These are phyloP conservation scores for Penicillium diatomitis DNA, from an alignment of 495 filamentous ascomycete genomes.

Conservation along the genomic window DNA sequence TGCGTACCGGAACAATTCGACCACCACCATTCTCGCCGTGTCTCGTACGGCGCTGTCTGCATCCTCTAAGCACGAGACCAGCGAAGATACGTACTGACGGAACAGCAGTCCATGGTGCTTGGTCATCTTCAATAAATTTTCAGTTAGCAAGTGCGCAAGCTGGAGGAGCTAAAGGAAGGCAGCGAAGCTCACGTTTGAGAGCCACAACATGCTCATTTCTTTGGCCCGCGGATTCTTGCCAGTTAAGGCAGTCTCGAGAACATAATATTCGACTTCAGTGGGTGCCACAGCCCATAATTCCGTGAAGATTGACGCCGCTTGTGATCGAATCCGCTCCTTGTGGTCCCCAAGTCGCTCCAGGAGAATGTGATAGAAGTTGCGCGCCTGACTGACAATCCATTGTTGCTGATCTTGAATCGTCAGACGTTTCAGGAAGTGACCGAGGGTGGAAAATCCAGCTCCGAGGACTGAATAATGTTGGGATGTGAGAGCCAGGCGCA, in stretches of 20 bases:
- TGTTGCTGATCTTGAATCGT: constrained; percentile 68
- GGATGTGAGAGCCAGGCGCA: constrained; percentile 58
- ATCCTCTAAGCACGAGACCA: constrained; percentile 84
- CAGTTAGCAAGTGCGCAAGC: neutral
- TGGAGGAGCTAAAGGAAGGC: neutral
- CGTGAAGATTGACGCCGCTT: constrained; percentile 62
- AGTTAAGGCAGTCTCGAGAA: constrained; percentile 67
- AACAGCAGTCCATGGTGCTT: constrained; percentile 68
- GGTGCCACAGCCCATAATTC: constrained; percentile 59
- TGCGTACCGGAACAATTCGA: constrained; percentile 73
- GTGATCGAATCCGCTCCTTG: constrained; percentile 66
- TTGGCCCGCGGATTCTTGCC: constrained; percentile 76
- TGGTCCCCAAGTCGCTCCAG: constrained; percentile 82
- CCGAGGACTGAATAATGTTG: constrained; percentile 59
- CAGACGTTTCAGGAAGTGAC: constrained; percentile 76
- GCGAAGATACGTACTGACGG: constrained; percentile 65
- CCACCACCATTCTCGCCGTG: constrained; percentile 66
- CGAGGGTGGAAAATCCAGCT: constrained; percentile 74
- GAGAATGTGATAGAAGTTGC: constrained; percentile 59
- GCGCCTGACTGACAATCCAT: constrained; percentile 53
- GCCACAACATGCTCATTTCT: constrained; percentile 75
- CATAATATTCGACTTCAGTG: constrained; percentile 65
- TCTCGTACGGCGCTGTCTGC: constrained; percentile 80
- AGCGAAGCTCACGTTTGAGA: constrained; percentile 48
- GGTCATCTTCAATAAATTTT: constrained; percentile 51